These are phyloP conservation scores for Cerioporus squamosus DNA, from an alignment of 1,284 basidiomycete species.

Conservation along the genomic window DNA sequence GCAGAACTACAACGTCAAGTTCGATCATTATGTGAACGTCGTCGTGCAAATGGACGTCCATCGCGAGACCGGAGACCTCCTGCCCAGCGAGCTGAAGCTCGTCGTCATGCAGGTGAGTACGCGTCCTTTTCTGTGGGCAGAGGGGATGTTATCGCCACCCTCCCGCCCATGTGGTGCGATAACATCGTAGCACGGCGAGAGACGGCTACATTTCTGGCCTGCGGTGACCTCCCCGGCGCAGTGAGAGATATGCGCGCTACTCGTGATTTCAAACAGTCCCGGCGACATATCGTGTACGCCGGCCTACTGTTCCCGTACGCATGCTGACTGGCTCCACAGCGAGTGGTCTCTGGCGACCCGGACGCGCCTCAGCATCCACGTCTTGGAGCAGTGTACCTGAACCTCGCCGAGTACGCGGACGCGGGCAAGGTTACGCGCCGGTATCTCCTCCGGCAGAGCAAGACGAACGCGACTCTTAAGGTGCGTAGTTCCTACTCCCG, in stretches of 20 bases:
- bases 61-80: slow-evolving; percentile 54
- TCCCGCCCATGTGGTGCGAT: neutral
- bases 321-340: slow-evolving; percentile 31
- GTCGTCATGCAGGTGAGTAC: slow-evolving; percentile 61
- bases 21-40: slow-evolving; percentile 59
- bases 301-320: neutral
- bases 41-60: slow-evolving; percentile 67
- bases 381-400: slow-evolving; percentile 68
- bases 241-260: neutral
- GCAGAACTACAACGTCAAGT: slow-evolving; percentile 62
- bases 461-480: slow-evolving; percentile 80
- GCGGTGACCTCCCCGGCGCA: neutral
- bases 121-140: neutral
- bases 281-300: neutral
- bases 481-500: slow-evolving; percentile 34
- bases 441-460: slow-evolving; percentile 75
- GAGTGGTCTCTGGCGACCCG: slow-evolving; percentile 56
- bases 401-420: slow-evolving; percentile 78
- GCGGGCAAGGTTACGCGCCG: slow-evolving; percentile 65
- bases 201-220: neutral
- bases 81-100: slow-evolving; percentile 65
- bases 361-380: slow-evolving; percentile 58
- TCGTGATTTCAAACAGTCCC: neutral
- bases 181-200: neutral
- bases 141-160: slow-evolving; percentile 4